Conservation (phyloP, 306 rosid species). For the Dryas octopetala region DNA sequence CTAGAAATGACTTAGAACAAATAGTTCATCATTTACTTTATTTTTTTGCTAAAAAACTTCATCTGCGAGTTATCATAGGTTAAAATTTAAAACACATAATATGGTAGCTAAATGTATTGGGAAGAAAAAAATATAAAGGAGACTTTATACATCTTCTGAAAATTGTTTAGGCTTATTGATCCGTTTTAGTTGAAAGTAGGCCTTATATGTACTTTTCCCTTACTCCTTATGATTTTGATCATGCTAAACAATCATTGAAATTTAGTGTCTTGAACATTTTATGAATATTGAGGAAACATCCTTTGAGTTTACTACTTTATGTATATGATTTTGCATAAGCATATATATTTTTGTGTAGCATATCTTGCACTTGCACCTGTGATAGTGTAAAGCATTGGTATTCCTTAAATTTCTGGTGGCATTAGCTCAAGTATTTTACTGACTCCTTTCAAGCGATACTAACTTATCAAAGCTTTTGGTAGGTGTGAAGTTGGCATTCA, state of each 20-base stretch:
- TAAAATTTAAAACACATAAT: background rate
- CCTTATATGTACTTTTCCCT: background rate
- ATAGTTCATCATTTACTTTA: background rate
- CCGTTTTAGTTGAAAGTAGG: background rate
- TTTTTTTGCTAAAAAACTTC: background rate
- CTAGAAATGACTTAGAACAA: background rate
- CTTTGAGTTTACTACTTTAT: background rate
- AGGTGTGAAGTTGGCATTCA: conserved; percentile 92
- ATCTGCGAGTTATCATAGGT: background rate
- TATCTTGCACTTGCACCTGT: background rate
- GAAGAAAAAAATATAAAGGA: background rate
- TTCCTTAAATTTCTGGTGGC: background rate
- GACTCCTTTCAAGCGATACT: conserved; percentile 13
- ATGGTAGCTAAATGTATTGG: background rate
- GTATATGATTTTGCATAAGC: background rate
- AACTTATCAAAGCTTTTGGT: background rate
- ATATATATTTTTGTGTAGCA: background rate
- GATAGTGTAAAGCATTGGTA: background rate
- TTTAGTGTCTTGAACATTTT: background rate
- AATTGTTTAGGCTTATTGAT: background rate
- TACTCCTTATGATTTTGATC: background rate
- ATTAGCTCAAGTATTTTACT: background rate
- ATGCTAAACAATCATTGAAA: background rate
- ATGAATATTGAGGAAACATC: background rate
- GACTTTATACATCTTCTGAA: background rate